Evolutionary conservation across 164 flowering plant species (phyloP).

Genomic region (Liquidambar formosana): DNA sequence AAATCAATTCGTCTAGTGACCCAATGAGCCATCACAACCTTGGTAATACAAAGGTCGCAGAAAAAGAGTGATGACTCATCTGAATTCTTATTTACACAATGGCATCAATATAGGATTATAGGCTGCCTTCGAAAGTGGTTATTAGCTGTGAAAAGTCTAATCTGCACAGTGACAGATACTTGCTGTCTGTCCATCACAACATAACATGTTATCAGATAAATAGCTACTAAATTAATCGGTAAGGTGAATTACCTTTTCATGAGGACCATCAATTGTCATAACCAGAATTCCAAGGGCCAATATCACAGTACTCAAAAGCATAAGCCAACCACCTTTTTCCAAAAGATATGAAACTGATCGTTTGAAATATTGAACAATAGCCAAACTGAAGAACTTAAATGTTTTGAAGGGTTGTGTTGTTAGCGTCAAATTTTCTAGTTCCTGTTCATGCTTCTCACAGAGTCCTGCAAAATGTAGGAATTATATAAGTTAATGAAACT

Average conservation of each 20-base stretch:
- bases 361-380: slow-evolving; percentile 47
- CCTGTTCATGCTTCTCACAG: slow-evolving; percentile 51
- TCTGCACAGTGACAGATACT: not conserved
- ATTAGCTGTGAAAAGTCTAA: no score
- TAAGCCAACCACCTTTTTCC: slow-evolving; percentile 63
- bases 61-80: no score
- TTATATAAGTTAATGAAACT: slow-evolving; percentile 1
- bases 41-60: no score
- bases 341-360: slow-evolving; percentile 53
- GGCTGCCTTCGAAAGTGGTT: not conserved
- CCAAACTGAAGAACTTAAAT: slow-evolving; percentile 60
- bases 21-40: not conserved
- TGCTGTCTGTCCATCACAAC: not conserved
- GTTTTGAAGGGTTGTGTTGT: slow-evolving; percentile 67
- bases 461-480: slow-evolving; percentile 44
- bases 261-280: slow-evolving; percentile 66
- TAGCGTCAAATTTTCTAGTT: slow-evolving; percentile 68
- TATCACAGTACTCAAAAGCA: slow-evolving; percentile 43
- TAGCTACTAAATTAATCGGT: not conserved
- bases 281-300: slow-evolving; percentile 41
- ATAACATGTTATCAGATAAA: not conserved
- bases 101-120: no score
- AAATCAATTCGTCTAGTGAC: not conserved
- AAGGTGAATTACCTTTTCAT: slow-evolving; percentile 67
- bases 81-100: no score